Evolutionary conservation across 306 rosid genomes (phyloP).

Genomic region (Abrus precatorius): DNA sequence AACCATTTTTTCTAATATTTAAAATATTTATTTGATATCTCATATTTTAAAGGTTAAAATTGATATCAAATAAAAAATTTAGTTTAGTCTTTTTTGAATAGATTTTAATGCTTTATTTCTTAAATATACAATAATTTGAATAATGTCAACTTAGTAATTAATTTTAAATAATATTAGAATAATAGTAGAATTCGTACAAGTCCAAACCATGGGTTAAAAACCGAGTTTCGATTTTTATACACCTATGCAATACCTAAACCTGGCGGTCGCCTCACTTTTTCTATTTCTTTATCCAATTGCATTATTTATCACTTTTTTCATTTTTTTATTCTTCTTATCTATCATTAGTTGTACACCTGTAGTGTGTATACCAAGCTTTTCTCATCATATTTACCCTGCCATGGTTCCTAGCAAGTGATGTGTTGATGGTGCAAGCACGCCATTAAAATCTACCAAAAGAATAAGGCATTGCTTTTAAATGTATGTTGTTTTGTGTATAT

Average conservation of each 20-base stretch:
- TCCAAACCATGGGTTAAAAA: too few species aligned
- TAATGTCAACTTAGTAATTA: not conserved
- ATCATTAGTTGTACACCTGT: too few species aligned
- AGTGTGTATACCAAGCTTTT: too few species aligned
- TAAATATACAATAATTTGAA: not conserved
- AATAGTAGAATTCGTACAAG: not conserved
- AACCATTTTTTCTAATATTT: not conserved
- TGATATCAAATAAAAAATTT: not conserved
- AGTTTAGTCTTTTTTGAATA: not conserved
- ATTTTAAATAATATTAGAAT: not conserved
- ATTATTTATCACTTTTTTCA: too few species aligned
- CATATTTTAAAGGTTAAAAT: not conserved
- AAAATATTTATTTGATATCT: not conserved
- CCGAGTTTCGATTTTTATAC: too few species aligned
- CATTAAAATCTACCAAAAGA: not conserved
- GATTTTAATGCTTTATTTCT: not conserved
- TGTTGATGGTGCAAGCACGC: constrained; percentile 15
- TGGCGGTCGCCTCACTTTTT: too few species aligned
- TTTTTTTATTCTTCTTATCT: too few species aligned
- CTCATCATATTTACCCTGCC: not conserved
- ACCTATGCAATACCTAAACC: too few species aligned
- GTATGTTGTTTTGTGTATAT: not conserved
- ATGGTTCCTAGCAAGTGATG: not conserved
- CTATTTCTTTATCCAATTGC: too few species aligned
- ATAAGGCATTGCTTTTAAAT: not conserved